Percentiles rank a stretch among this genome's conserved stretches.
Evolutionary conservation across 2,329 filamentous ascomycete species (phyloP).

Genomic region (Aureobasidium sp.): DNA sequence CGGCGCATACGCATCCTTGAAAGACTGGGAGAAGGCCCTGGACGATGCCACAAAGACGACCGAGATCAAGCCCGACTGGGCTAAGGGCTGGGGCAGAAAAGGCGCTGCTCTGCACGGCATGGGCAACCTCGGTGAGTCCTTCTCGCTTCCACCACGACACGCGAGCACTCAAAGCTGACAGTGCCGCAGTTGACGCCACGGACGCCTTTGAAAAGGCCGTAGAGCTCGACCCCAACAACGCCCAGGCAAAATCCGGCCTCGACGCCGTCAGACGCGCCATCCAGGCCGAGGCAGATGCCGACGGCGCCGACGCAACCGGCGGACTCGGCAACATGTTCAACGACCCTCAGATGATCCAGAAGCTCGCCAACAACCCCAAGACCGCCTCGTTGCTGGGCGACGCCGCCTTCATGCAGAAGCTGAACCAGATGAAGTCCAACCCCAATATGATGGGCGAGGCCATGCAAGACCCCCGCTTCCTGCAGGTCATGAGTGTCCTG

Average conservation of each 20-base stretch:
- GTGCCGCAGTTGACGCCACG: constrained; percentile 55
- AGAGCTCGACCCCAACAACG: constrained; percentile 84
- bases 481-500: constrained; percentile 87
- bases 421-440: constrained; percentile 72
- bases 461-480: constrained; percentile 82
- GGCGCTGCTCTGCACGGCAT: constrained; percentile 82
- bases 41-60: constrained; percentile 89
- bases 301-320: constrained; percentile 58
- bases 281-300: constrained; percentile 60
- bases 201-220: constrained; percentile 93
- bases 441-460: constrained; percentile 69
- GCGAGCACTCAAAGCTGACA: background rate
- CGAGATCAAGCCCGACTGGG: constrained; percentile 94
- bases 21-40: constrained; percentile 75
- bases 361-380: constrained; percentile 91
- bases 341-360: constrained; percentile 80
- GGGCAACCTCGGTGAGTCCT: constrained; percentile 61
- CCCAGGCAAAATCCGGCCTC: constrained; percentile 82
- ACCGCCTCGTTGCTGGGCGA: constrained; percentile 75
- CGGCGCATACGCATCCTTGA: constrained; percentile 76
- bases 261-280: constrained; percentile 81
- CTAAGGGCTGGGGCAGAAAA: constrained; percentile 91
- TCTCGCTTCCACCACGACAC: background rate
- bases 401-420: constrained; percentile 78
- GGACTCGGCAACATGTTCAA: constrained; percentile 90